These are phyloP conservation scores for Sordaria brevicollis DNA, from an alignment of 495 filamentous ascomycete species.

Conservation along the genomic window DNA sequence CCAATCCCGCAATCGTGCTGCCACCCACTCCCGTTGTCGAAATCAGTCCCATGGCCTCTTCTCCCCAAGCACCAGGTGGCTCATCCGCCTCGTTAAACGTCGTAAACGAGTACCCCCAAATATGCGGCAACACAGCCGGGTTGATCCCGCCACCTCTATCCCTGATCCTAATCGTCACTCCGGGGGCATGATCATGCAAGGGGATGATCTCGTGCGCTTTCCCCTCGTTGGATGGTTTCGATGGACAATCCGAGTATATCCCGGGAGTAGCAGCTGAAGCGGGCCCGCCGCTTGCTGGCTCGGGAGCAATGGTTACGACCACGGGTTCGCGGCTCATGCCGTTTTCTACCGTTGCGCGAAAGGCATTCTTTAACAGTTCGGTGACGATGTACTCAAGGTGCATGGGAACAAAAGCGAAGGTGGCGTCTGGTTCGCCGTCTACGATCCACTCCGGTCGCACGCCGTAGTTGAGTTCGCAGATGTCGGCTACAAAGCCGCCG, in stretches of 20 bases:
- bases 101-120: constrained; percentile 95
- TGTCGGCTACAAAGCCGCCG: constrained; percentile 83
- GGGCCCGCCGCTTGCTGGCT: constrained; percentile 52
- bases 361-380: constrained; percentile 93
- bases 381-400: constrained; percentile 96
- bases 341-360: constrained; percentile 81
- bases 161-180: constrained; percentile 89
- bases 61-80: constrained; percentile 19
- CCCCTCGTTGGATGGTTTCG: not conserved
- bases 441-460: constrained; percentile 73
- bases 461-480: constrained; percentile 93
- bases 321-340: constrained; percentile 70
- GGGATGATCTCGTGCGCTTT: constrained; percentile 30
- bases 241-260: not conserved
- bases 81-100: constrained; percentile 67
- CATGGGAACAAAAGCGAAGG: constrained; percentile 85
- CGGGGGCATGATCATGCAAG: constrained; percentile 56
- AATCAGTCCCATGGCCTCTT: constrained; percentile 65
- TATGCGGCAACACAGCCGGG: constrained; percentile 68
- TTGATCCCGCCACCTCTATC: constrained; percentile 90
- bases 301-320: constrained; percentile 83
- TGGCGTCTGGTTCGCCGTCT: constrained; percentile 68
- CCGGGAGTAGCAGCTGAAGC: constrained; percentile 28
- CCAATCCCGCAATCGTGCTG: constrained; percentile 79
- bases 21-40: constrained; percentile 53